These are phyloP conservation scores for Colletotrichum sp. DNA, from an alignment of 2,329 filamentous ascomycete genomes.

Conservation along the genomic window DNA sequence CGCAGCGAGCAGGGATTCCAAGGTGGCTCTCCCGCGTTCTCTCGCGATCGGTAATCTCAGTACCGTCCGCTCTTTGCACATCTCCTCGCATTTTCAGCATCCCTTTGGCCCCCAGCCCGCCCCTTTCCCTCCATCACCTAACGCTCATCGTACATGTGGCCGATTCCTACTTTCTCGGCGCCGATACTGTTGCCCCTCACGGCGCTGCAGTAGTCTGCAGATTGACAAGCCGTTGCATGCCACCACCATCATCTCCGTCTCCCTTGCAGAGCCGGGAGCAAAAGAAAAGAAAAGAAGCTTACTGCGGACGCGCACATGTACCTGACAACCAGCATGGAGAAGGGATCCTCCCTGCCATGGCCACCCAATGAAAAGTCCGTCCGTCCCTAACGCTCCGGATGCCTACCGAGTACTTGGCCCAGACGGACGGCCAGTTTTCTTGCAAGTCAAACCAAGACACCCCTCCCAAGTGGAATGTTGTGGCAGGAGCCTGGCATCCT, in stretches of 20 bases:
- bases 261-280: neutral
- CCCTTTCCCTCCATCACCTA: neutral
- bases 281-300: neutral
- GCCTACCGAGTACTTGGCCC: neutral
- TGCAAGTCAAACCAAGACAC: neutral
- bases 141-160: neutral
- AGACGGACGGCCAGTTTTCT: neutral
- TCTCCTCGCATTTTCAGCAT: neutral
- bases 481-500: neutral
- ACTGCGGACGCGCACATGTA: neutral
- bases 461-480: neutral
- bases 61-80: neutral
- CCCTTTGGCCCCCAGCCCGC: neutral
- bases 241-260: neutral
- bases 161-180: neutral
- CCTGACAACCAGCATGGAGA: neutral
- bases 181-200: neutral
- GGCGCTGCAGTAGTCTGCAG: neutral
- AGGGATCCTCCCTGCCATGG: neutral
- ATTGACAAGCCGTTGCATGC: neutral
- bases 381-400: neutral
- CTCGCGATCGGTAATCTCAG: neutral
- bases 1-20: neutral
- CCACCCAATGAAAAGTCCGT: neutral
- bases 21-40: neutral